Conservation (phyloP, 2,329 filamentous ascomycete genomes). For the Aspergillus fumigatiaffinis region DNA sequence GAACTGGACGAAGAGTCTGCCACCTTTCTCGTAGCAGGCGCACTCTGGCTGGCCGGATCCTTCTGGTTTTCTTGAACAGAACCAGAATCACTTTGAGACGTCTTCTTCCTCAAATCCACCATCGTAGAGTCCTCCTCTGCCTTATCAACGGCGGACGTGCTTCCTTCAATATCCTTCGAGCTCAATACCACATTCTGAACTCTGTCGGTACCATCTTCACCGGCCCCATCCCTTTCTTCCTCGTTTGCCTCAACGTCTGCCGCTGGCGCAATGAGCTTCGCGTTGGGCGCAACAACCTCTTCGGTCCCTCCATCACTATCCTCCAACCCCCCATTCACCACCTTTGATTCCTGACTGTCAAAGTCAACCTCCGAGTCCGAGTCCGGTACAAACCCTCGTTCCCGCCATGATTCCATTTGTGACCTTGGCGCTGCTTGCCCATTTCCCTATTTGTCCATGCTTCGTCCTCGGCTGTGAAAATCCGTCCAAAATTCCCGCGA, state of each 20-base stretch:
- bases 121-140: background rate
- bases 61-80: background rate
- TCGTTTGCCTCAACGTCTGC: background rate
- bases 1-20: background rate
- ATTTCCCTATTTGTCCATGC: slow-evolving; percentile 33
- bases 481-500: background rate
- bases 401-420: slow-evolving; percentile 48
- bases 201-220: background rate
- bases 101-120: background rate
- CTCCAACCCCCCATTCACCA: slow-evolving; percentile 9
- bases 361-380: slow-evolving; percentile 46
- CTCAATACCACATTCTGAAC: background rate
- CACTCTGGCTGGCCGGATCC: background rate
- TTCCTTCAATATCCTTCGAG: background rate
- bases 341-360: slow-evolving; percentile 29
- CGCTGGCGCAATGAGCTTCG: background rate
- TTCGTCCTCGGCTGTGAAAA: background rate
- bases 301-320: slow-evolving; percentile 9
- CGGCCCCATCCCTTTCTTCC: background rate
- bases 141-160: background rate
- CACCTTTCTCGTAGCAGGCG: background rate
- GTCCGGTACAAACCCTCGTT: slow-evolving; percentile 50
- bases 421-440: slow-evolving; percentile 29
- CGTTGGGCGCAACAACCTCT: background rate
- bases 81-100: background rate